Percentiles rank a stretch among this genome's conserved stretches.
These are phyloP conservation scores for Pseudocercospora ulei DNA, from an alignment of 2,329 filamentous ascomycete species.

Conservation along the genomic window DNA sequence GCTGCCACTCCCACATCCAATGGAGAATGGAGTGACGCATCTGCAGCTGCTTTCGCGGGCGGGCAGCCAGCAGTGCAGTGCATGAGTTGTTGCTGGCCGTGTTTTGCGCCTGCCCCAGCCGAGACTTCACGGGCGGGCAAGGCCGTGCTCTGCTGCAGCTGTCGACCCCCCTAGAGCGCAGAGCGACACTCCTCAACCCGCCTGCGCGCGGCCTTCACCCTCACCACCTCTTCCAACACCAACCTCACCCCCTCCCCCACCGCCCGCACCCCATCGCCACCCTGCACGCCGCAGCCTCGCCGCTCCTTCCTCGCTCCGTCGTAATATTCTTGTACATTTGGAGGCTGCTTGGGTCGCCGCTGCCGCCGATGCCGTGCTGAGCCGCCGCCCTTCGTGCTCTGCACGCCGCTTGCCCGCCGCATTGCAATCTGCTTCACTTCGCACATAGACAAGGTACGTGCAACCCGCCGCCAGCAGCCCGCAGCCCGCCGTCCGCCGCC, in stretches of 20 bases:
- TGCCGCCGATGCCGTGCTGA: constrained; percentile 16
- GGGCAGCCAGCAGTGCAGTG: too few relatives aligned
- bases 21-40: too few relatives aligned
- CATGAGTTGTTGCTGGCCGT: too few relatives aligned
- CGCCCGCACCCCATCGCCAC: constrained; percentile 10
- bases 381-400: constrained; percentile 8
- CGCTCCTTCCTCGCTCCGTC: background rate
- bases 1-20: too few relatives aligned
- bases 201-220: constrained; percentile 6
- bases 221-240: constrained; percentile 4
- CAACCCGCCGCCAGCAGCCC: too few relatives aligned
- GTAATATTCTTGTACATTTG: constrained; percentile 3
- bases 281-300: constrained; percentile 1
- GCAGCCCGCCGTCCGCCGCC: background rate
- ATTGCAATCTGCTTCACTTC: constrained; percentile 7
- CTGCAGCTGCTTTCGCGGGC: too few relatives aligned
- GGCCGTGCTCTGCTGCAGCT: too few relatives aligned
- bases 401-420: constrained; percentile 13
- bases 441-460: constrained; percentile 5
- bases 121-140: too few relatives aligned
- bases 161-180: too few relatives aligned
- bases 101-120: too few relatives aligned
- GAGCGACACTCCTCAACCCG: too few relatives aligned
- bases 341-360: constrained; percentile 10
- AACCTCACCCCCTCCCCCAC: constrained; percentile 6